phyloP scores from a whole-genome alignment of 2,329 filamentous ascomycete genomes.

The Talaromyces sp. region DNA sequence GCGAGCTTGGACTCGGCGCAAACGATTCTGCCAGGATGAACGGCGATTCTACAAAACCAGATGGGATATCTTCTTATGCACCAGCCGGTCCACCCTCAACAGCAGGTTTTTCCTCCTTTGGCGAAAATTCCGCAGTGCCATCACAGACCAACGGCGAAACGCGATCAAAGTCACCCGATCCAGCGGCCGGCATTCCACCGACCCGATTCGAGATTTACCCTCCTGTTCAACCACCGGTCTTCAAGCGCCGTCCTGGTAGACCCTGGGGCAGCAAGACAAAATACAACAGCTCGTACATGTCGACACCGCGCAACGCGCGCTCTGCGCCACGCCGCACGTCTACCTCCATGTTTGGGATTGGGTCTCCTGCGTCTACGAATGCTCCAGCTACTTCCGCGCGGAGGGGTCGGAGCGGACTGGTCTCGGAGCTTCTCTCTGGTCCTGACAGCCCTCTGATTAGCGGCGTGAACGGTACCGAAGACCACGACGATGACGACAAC shows the following conservation, averaged over 20 bases:
- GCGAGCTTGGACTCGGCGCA: slow-evolving; percentile 4
- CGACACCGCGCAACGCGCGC: slow-evolving; percentile 31
- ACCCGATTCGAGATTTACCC: slow-evolving; percentile 44
- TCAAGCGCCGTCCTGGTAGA: slow-evolving; percentile 38
- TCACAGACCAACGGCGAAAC: slow-evolving; percentile 26
- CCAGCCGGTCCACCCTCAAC: slow-evolving; percentile 38
- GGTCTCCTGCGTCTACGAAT: slow-evolving; percentile 29
- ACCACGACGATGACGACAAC: neutral
- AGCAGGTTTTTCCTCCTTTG: slow-evolving; percentile 20
- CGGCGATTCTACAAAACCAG: slow-evolving; percentile 16
- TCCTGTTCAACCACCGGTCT: slow-evolving; percentile 36
- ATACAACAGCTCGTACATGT: slow-evolving; percentile 29
- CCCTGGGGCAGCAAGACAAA: slow-evolving; percentile 34
- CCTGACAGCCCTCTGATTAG: slow-evolving; percentile 1
- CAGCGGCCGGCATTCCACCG: slow-evolving; percentile 38
- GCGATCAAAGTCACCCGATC: slow-evolving; percentile 24
- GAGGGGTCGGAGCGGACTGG: slow-evolving; percentile 35
- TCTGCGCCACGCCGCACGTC: slow-evolving; percentile 36
- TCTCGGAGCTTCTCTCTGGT: slow-evolving; percentile 5
- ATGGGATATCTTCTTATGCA: slow-evolving; percentile 24
- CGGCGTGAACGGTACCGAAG: neutral
- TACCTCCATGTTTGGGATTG: slow-evolving; percentile 24
- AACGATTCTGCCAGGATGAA: slow-evolving; percentile 13
- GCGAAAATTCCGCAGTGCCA: neutral
- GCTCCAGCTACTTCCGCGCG: slow-evolving; percentile 9